Conservation (phyloP, 805 yeast species). For the Lachancea mirantina region DNA sequence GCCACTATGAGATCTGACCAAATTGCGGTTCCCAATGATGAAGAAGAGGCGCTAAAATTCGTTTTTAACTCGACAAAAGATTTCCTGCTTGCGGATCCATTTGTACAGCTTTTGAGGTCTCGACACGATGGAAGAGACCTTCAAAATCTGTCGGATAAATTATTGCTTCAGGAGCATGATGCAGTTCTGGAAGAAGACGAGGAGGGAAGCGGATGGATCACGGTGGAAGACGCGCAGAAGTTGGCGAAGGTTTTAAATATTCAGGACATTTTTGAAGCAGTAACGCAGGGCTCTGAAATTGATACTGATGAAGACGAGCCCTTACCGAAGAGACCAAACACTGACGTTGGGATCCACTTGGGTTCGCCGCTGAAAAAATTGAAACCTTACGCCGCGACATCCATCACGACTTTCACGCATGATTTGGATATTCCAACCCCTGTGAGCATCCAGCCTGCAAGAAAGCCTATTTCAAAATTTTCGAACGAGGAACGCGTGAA, state of each 20-base stretch:
- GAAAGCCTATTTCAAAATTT: constrained; percentile 8
- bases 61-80: constrained; percentile 20
- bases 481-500: constrained; percentile 18
- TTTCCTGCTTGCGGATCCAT: constrained; percentile 18
- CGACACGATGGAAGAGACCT: constrained; percentile 6
- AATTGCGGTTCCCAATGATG: constrained; percentile 1
- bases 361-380: constrained; percentile 26
- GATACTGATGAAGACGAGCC: constrained; percentile 9
- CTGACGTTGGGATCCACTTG: constrained; percentile 4
- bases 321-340: constrained; percentile 1
- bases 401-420: constrained; percentile 5
- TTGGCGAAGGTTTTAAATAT: constrained; percentile 17
- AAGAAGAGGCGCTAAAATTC: constrained; percentile 14
- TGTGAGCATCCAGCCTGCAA: constrained; percentile 7
- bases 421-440: constrained; percentile 7
- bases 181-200: constrained; percentile 23
- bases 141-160: constrained; percentile 13
- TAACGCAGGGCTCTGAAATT: no score
- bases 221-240: constrained; percentile 21
- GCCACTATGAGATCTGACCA: no score
- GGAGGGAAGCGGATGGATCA: constrained; percentile 26
- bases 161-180: constrained; percentile 20
- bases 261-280: constrained; percentile 14
- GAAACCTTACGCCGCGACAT: constrained; percentile 9
- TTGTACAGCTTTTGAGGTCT: constrained; percentile 18